phyloP scores from a whole-genome alignment of 306 rosid genomes.

The Sicyos baderoa region DNA sequence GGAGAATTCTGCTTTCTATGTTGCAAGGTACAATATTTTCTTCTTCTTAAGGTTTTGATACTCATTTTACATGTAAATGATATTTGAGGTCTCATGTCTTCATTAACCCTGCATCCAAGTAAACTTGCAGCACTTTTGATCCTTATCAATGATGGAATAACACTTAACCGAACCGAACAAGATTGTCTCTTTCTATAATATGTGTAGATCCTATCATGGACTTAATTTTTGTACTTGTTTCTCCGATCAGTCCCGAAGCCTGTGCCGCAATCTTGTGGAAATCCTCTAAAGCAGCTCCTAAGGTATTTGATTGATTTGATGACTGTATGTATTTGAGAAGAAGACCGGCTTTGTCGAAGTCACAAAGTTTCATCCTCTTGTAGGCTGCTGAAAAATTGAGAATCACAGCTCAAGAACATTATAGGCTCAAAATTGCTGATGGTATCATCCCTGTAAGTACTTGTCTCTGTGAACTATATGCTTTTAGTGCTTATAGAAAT shows the following conservation, averaged over 20 bases:
- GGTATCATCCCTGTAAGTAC: conserved; percentile 50
- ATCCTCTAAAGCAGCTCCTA: conserved; percentile 39
- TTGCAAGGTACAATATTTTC: conserved; percentile 39
- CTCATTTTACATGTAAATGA: neutral
- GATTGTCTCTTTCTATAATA: neutral
- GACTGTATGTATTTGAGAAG: neutral
- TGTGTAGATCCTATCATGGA: neutral
- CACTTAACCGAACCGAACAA: neutral
- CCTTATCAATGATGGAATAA: neutral
- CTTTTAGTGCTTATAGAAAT: neutral
- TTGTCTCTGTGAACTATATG: conserved; percentile 10
- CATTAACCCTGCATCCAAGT: conserved; percentile 4
- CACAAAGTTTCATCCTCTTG: neutral
- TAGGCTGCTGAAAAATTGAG: conserved; percentile 36
- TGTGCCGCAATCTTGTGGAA: conserved; percentile 46
- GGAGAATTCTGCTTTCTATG: conserved; percentile 49
- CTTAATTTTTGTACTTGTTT: neutral
- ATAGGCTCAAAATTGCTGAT: conserved; percentile 42
- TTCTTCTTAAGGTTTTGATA: no score
- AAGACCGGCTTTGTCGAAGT: neutral
- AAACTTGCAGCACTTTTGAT: neutral
- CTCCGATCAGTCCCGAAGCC: conserved; percentile 35
- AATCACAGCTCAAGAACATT: conserved; percentile 50
- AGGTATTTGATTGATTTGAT: conserved; percentile 24
- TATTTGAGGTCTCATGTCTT: neutral